phyloP scores from a whole-genome alignment of 148 eudicot genomes.

The Rheum nobile region DNA sequence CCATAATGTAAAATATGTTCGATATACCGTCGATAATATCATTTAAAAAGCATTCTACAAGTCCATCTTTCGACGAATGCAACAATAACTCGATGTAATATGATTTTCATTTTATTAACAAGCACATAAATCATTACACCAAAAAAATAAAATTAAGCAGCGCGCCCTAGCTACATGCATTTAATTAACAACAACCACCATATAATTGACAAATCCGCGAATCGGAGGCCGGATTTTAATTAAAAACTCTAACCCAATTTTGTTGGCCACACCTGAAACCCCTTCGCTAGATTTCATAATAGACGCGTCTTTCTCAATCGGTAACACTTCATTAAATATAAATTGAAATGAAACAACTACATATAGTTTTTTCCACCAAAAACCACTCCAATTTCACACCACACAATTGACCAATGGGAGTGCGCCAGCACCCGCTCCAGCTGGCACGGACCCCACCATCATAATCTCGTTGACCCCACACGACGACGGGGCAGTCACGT shows the following conservation, averaged over 20 bases:
- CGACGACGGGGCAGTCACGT: not conserved
- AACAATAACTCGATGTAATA: not conserved
- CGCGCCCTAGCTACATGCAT: not conserved
- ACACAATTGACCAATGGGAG: constrained; percentile 2
- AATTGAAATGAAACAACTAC: not conserved
- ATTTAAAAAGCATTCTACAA: too few relatives aligned
- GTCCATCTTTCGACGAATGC: not conserved
- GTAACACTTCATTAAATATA: not conserved
- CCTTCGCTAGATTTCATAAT: not conserved
- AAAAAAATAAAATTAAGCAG: not conserved
- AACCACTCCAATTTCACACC: not conserved
- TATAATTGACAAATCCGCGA: not conserved
- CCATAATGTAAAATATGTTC: too few relatives aligned
- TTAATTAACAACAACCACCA: not conserved
- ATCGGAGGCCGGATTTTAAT: too few relatives aligned
- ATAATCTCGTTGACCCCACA: constrained; percentile 3
- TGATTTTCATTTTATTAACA: not conserved
- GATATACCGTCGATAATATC: too few relatives aligned
- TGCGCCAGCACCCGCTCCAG: not conserved
- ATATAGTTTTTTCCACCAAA: not conserved
- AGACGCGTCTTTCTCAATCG: not conserved
- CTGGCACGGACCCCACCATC: not conserved
- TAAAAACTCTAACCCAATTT: too few relatives aligned
- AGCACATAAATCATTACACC: not conserved
- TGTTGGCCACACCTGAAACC: not conserved